Conservation (phyloP, 768 basidiomycete genomes). For the Boletus reticuloceps region DNA sequence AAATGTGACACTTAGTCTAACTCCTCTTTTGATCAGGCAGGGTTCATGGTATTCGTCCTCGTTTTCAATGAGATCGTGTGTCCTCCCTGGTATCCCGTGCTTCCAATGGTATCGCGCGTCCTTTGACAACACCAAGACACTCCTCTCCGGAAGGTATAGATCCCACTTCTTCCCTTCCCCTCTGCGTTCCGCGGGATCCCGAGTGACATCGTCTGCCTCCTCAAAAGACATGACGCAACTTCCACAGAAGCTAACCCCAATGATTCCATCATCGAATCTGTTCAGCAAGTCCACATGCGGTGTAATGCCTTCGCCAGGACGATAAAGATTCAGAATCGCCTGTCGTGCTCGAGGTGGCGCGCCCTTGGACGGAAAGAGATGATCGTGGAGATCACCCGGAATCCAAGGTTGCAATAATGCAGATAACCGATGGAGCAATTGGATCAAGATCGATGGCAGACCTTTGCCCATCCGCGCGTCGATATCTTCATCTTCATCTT, state of each 20-base stretch:
- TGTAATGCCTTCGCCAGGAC: conserved; percentile 85
- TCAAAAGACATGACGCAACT: conserved; percentile 81
- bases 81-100: conserved; percentile 76
- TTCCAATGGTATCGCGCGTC: conserved; percentile 86
- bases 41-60: conserved; percentile 18
- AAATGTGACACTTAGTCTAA: conserved; percentile 79
- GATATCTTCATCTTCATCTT: conserved; percentile 12
- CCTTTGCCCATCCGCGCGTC: conserved; percentile 34
- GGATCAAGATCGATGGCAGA: conserved; percentile 54
- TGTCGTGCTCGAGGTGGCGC: conserved; percentile 59
- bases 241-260: conserved; percentile 81
- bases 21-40: conserved; percentile 48
- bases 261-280: conserved; percentile 86
- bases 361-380: conserved; percentile 56
- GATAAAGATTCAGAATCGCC: conserved; percentile 87
- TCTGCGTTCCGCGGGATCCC: neutral
- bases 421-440: conserved; percentile 53
- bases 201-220: conserved; percentile 13
- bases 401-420: conserved; percentile 48
- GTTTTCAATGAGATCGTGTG: conserved; percentile 56
- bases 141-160: conserved; percentile 73
- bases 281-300: conserved; percentile 83
- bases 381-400: conserved; percentile 44
- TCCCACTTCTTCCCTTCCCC: conserved; percentile 28
- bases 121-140: conserved; percentile 72